Percentiles rank a stretch among this genome's conserved stretches.
Evolutionary conservation across 1,139 yeast genomes (phyloP).

Genomic region (Candida anutae): DNA sequence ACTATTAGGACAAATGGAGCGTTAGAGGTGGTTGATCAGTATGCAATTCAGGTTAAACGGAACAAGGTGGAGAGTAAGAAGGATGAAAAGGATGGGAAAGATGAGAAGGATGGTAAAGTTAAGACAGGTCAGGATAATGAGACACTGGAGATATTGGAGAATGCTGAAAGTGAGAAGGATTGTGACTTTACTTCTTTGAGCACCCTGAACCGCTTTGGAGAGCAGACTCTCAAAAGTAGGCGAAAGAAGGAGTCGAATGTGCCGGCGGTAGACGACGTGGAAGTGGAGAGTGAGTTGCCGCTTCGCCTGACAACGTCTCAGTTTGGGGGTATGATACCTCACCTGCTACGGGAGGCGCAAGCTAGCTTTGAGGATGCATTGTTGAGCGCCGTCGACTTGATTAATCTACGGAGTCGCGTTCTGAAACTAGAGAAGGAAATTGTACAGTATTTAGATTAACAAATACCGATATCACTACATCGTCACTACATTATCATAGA

Average conservation of each 20-base stretch:
- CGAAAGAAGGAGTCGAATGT: too few species aligned
- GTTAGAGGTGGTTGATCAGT: constrained; percentile 14
- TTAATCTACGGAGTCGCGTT: neutral
- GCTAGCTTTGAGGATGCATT: too few species aligned
- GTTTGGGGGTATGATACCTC: constrained; percentile 46
- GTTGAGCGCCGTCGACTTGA: too few species aligned
- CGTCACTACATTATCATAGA: too few species aligned
- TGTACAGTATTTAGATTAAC: neutral
- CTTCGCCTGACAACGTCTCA: too few species aligned
- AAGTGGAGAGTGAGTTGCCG: too few species aligned
- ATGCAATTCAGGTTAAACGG: neutral
- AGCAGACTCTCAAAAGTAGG: too few species aligned
- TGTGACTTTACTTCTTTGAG: too few species aligned
- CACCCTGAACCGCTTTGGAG: too few species aligned
- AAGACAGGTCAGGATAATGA: constrained; percentile 1
- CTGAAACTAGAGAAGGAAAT: neutral
- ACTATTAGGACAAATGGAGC: too few species aligned
- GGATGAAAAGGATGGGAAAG: constrained; percentile 1
- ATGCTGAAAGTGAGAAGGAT: constrained; percentile 28
- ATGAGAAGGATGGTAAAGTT: constrained; percentile 1
- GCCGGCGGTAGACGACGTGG: too few species aligned
- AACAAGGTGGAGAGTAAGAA: constrained; percentile 1
- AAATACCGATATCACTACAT: too few species aligned
- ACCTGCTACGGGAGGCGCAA: constrained; percentile 34
- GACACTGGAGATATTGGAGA: neutral